Base-by-base conservation (phyloP, 2,329 filamentous ascomycete genomes). In the Colletotrichum sp. region DNA sequence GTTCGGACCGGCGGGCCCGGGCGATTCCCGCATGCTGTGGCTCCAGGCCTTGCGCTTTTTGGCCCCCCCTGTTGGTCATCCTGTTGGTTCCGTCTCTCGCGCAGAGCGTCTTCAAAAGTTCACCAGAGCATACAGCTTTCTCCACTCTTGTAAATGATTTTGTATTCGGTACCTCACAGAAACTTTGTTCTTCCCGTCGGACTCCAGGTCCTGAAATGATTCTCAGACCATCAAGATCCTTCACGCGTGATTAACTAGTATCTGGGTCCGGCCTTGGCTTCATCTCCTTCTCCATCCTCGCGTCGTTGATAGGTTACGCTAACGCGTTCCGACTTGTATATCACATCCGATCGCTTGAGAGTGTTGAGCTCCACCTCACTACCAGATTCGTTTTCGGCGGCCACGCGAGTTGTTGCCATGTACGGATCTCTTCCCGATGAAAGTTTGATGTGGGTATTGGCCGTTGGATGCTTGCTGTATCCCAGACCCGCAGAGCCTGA, bases 281-380 rank as follows among this genome's bases (percentile, higher is more conserved):
- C 55, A 24, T 67, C 38, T 38, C 66, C 28, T 16, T 28, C 26
- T 4, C 34, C 24, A 26, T 75, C 66, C 60, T 77, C 76, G 12
- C 77, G 76, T 18, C 58, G 56, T 26, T 78, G 56, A 38, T 75
- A 79, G 15, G 78, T 78, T 26, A 78, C 77, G 62, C 78, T 79
- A 26, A 79, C 77, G 34, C 74, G 71, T 34, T 69, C 78, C 28
- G 78, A 77, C 61, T 79, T 79, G 73, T 78, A 79, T 48, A 79
- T 79, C 48, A 75, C 73, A 7, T 78, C 62, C 32, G 58, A 65
- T 32, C 76, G 66, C 48, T 70, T 26, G 34, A 79, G 61, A 28
- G 69, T 65, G 43, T 75, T 75, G 36, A 79, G 71, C n/a, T 79
- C 78, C 70, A 78, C 77, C 36, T 79, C 78, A 66, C 77, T 78